Base-by-base conservation (phyloP, 2,329 filamentous ascomycete genomes). In the Pyricularia grisea region DNA sequence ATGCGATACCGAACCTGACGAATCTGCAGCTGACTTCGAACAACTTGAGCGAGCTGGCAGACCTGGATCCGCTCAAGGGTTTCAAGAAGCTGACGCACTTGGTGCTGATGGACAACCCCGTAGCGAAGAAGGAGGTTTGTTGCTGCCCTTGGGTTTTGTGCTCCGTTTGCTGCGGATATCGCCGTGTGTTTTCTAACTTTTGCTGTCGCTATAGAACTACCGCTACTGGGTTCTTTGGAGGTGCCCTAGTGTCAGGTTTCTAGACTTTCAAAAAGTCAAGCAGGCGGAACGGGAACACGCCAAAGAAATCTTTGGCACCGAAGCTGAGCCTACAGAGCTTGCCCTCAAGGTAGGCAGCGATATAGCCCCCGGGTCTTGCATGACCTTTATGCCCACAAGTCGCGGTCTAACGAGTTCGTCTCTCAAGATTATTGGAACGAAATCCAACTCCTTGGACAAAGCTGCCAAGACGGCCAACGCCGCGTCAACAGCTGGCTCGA, bases 231-330 rank as follows among this genome's bases (percentile, higher is more conserved):
- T 97, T 31, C 87, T 99, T 71, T 97, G 92, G 91, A 88, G 90
- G 72, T 92, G 91, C 77, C 93, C 93, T 0, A 86, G 85, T 4
- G 88, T 99, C 63, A 90, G 94, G 64, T 98, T 97, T 79, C 85
- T 99, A 66, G 95, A 99, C 80, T 97, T 93, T 78, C 85, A 88
- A 74, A 97, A 97, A 80, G 93, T 99, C 67, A 96, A 93, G 79
- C 88, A 95, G 72, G 88, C 86, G 0, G 95, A 99, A 84, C 88
- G 94, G 64, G 81, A 87, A 72, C 87, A 89, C 74, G 93, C 93
- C 0, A 84, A 81, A 23, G 90, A 94, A 78, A 83, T 99, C 2
- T 98, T 98, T 75, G 96, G 96, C 67, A 92, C 91, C 3, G 78
- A 79, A 1, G 87, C 91, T 67, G 88, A 91, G 76, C 95, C 94